Conservation (phyloP, 225 moss, liverwort and hornwort species). For the Antitrichia curtipendula region DNA sequence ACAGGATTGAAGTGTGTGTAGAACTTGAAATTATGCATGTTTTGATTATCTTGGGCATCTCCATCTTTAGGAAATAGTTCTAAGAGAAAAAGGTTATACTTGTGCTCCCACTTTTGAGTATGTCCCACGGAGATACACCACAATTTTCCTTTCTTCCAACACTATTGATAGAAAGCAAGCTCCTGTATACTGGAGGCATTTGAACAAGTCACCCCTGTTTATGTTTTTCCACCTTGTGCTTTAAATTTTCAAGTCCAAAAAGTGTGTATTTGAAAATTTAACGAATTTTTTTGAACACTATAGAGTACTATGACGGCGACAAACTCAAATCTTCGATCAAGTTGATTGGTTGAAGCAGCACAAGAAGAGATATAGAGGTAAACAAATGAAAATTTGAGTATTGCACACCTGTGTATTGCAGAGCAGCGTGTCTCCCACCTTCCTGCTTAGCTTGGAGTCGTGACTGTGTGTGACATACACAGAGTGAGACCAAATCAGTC, state of each 20-base stretch:
- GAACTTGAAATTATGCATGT: neutral
- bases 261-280: neutral
- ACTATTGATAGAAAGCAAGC: neutral
- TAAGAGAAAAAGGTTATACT: neutral
- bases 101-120: neutral
- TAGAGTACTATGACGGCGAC: too few species aligned
- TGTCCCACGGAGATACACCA: neutral
- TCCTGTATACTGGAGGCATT: neutral
- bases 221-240: neutral
- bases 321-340: neutral
- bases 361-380: neutral
- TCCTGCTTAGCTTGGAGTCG: conserved; percentile 81
- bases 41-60: neutral
- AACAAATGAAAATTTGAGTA: neutral
- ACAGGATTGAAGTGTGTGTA: neutral
- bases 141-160: neutral
- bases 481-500: neutral
- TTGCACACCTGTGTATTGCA: conserved; percentile 23
- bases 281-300: neutral
- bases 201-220: too few species aligned
- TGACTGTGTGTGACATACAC: conserved; percentile 17
- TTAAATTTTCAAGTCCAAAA: neutral
- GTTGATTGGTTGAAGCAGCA: neutral
- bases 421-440: conserved; percentile 22
- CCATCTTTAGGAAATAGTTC: neutral